phyloP scores from a whole-genome alignment of 306 rosid genomes.

The Corylus avellana region DNA sequence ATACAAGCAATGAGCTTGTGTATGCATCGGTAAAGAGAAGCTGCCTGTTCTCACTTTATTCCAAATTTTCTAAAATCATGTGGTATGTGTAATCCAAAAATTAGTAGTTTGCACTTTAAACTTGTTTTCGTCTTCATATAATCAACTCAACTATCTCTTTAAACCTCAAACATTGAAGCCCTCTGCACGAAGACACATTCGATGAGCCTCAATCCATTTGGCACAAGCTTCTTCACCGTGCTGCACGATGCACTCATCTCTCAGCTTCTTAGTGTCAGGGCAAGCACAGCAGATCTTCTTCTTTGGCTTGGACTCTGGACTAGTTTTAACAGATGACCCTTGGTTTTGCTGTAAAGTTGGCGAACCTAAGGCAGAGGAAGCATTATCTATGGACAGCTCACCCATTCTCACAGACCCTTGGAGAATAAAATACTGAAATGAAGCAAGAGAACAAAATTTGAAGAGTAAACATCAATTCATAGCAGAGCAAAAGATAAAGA shows the following conservation, averaged over 20 bases:
- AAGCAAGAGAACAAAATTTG: background rate
- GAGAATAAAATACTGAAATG: background rate
- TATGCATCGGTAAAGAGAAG: slow-evolving; percentile 27
- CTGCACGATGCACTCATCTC: slow-evolving; percentile 90
- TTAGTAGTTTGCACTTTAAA: slow-evolving; percentile 19
- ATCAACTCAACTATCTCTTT: slow-evolving; percentile 9
- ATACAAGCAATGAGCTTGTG: slow-evolving; percentile 5
- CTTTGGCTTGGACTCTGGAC: slow-evolving; percentile 60
- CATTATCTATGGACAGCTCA: slow-evolving; percentile 41
- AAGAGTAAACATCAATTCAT: background rate
- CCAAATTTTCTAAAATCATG: slow-evolving; percentile 15
- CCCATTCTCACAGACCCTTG: slow-evolving; percentile 42
- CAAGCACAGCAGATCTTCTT: slow-evolving; percentile 92
- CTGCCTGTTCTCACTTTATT: slow-evolving; percentile 29
- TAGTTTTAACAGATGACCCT: slow-evolving; percentile 18
- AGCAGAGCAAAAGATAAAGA: background rate
- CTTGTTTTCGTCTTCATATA: slow-evolving; percentile 16
- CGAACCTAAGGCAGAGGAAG: slow-evolving; percentile 38
- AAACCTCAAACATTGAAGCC: slow-evolving; percentile 72
- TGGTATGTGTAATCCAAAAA: slow-evolving; percentile 24
- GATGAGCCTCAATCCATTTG: slow-evolving; percentile 92
- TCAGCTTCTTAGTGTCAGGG: slow-evolving; percentile 69
- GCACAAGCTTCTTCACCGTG: slow-evolving; percentile 83
- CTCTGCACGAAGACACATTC: slow-evolving; percentile 76
- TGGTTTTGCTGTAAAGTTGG: slow-evolving; percentile 34